Evolutionary conservation across 2,329 filamentous ascomycete genomes (phyloP), one percentile per base, ranked within the genome.

Genomic region (Penicillium italicum): DNA sequence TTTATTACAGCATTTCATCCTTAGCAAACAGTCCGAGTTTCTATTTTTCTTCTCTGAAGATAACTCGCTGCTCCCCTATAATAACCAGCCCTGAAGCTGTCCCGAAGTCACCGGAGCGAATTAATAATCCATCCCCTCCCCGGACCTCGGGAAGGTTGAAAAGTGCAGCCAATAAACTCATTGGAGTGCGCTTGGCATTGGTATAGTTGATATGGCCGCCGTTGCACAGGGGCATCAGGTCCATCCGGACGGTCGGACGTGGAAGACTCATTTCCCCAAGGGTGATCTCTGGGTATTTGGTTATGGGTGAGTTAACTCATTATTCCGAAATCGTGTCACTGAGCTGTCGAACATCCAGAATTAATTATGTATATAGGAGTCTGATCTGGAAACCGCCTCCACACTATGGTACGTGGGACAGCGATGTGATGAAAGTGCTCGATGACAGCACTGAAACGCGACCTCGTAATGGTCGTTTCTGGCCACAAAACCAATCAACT

Each of bases 331-430:
- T 38, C 2, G 24, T 43, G n/a, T 28, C 10, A 26, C 20, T 7
- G 11, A 38, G 24, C 1, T 7, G n/a, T 45, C 14, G 9, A 16
- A 26, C 33, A 24, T 31, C 5, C 14, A 44, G 45, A 30, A 16
- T 43, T 58, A 18, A 64, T 20, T 38, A 31, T n/a, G 16, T 28
- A 37, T 44, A 24, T 49, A 94, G 93, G 77, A 96, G 91, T 73
- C 77, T 99, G 72, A 97, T 99, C 67, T 99, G 92, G 92, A 99
- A 97, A 74, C 93, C 94, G 54, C 94, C 94, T 59, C 94, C 94
- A 63, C 90, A 96, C 72, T 97, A 89, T 72, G 93, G 93, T 97
- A 86, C 60, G 73, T 65, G 38, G 20, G 46, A 41, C 9, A 31
- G 40, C 8, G 14, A 22, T 16, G 8, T 40, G 24, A 24, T 24